Evolutionary conservation across 768 basidiomycete genomes (phyloP).

Genomic region (Pisolithus microcarpus): DNA sequence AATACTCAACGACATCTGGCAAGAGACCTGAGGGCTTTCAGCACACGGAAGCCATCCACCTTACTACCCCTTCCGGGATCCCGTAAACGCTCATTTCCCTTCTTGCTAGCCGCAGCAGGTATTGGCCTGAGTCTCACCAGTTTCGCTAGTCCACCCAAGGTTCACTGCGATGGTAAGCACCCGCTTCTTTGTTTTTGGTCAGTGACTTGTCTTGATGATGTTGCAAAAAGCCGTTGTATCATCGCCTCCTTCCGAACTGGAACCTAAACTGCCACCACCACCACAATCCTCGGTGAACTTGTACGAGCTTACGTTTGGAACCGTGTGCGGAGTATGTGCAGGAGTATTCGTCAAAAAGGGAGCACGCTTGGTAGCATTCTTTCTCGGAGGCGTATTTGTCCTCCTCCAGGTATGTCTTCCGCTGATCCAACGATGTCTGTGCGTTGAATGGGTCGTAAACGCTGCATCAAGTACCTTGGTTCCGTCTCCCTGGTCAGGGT

Average conservation of each 20-base stretch:
- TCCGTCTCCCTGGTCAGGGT: constrained; percentile 67
- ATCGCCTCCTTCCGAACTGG: constrained; percentile 6
- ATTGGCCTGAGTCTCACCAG: constrained; percentile 40
- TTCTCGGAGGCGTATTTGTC: constrained; percentile 87
- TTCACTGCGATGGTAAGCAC: constrained; percentile 51
- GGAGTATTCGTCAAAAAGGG: constrained; percentile 96
- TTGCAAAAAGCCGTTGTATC: constrained; percentile 5
- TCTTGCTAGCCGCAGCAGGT: constrained; percentile 26
- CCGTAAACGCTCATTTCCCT: constrained; percentile 6
- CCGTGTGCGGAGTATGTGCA: constrained; percentile 79
- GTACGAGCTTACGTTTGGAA: constrained; percentile 83
- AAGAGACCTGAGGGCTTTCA: background rate
- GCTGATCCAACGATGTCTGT: background rate
- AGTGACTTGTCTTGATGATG: background rate
- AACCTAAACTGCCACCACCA: constrained; percentile 32
- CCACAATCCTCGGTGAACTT: constrained; percentile 70
- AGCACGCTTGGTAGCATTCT: constrained; percentile 72
- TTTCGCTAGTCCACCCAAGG: constrained; percentile 23
- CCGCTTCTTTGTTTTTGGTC: background rate
- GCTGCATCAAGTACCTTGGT: constrained; percentile 61
- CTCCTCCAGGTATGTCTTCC: constrained; percentile 66
- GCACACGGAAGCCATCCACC: background rate
- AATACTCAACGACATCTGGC: background rate
- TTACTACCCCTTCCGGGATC: constrained; percentile 4
- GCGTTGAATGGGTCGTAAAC: background rate